Base-by-base conservation (phyloP, 1,139 yeast species). In the Sugiyamaella japonica region DNA sequence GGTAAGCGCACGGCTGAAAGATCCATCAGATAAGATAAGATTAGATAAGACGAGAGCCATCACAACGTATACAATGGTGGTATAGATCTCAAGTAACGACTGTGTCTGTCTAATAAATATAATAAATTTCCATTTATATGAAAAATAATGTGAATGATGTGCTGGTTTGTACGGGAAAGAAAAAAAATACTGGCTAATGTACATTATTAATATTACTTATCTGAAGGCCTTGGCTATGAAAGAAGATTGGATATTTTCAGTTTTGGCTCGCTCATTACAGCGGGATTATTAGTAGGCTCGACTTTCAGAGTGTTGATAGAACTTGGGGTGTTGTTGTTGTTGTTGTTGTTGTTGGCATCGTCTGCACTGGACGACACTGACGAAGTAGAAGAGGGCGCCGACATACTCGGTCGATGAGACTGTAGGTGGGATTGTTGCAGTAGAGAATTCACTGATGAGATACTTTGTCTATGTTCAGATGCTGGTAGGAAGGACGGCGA, bases 211-310 rank as follows among this genome's bases (percentile, higher is more conserved):
- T 31, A 44, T 44, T 42, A 42, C 46, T 29, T 13, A 36, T 16
- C 31, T 12, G 13, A 9, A 32, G 39, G 32, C 12, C 13, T 28
- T 29, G 34, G n/a, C 57, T 50, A 64, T 20, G 67, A 63, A 16
- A 64, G 57, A 34, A 64, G 60, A 48, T 61, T 64, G 12, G 65
- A 63, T 13, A 64, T 64, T 57, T 59, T 59, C 41, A 64, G 58
- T 55, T 62, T 63, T 2, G 51, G 38, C 17, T 50, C 41, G 34
- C 50, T 38, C 10, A 32, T 44, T 16, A 20, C 25, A 6, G 39
- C 39, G 2, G 48, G 10, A 41, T 31, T 31, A 15, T 31, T 16
- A 44, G 48, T 38, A 5, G 52, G 29, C n/a, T 41, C 44, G 3
- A 28, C 34, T 23, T 28, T 44, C 42, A 37, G 23, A 4, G 42